A percentile compares a stretch with the other conserved stretches of the same genome.
Evolutionary conservation across 2,329 filamentous ascomycete species (phyloP).

Genomic region (Fusarium zealandicum): DNA sequence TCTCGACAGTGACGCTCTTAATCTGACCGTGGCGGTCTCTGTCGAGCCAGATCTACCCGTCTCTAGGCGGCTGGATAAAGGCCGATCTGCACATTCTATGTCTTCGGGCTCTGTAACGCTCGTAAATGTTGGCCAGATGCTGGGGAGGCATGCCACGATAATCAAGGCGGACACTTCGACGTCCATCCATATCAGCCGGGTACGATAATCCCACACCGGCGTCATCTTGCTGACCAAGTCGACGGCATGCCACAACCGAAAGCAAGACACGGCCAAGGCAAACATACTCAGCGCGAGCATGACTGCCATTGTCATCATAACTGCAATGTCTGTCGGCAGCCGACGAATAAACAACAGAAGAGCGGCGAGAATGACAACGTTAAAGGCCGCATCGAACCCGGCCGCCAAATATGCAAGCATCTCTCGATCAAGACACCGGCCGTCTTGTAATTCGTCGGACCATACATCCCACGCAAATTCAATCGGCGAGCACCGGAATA

Average conservation of each 20-base stretch:
- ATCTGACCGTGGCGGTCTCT: neutral
- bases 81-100: constrained; percentile 22
- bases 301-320: constrained; percentile 52
- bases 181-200: constrained; percentile 53
- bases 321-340: constrained; percentile 50
- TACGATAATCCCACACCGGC: constrained; percentile 52
- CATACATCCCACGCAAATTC: constrained; percentile 46
- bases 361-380: constrained; percentile 53
- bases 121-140: constrained; percentile 42
- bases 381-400: constrained; percentile 55
- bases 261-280: constrained; percentile 47
- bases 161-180: constrained; percentile 53
- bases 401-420: constrained; percentile 52
- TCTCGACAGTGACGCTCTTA: constrained; percentile 8
- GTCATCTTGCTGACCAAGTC: constrained; percentile 45
- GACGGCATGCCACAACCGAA: constrained; percentile 46
- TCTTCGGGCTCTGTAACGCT: neutral
- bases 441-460: constrained; percentile 9
- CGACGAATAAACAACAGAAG: constrained; percentile 51
- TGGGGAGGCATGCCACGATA: constrained; percentile 52
- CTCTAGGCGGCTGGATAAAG: constrained; percentile 19
- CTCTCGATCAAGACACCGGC: constrained; percentile 33
- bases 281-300: constrained; percentile 56
- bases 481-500: constrained; percentile 52
- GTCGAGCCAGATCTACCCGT: constrained; percentile 3